phyloP scores from a whole-genome alignment of 2,329 filamentous ascomycete genomes.

The Pestalotiopsis sp. region DNA sequence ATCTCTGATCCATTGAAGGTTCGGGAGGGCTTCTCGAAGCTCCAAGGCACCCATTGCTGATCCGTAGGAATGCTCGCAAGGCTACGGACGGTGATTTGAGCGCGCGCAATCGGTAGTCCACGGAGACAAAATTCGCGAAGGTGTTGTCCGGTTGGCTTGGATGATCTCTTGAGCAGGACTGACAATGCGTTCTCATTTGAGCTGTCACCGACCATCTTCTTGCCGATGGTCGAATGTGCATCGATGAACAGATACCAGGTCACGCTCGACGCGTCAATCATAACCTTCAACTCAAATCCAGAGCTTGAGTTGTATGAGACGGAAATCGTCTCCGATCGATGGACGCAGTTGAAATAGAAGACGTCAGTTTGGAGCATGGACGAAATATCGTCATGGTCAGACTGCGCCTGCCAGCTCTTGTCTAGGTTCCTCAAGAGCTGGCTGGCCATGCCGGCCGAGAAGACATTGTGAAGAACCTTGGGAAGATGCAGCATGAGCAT shows the following conservation, averaged over 20 bases:
- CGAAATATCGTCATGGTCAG: background rate
- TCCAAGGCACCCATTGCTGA: slow-evolving; percentile 19
- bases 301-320: slow-evolving; percentile 23
- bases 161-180: background rate
- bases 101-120: slow-evolving; percentile 9
- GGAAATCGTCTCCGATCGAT: slow-evolving; percentile 27
- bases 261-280: slow-evolving; percentile 19
- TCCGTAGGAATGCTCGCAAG: slow-evolving; percentile 10
- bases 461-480: background rate
- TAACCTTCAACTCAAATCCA: slow-evolving; percentile 22
- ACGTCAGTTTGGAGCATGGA: background rate
- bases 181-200: background rate
- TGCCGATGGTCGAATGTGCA: slow-evolving; percentile 13
- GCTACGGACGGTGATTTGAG: slow-evolving; percentile 13
- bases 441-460: background rate
- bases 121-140: background rate
- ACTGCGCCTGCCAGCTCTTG: background rate
- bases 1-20: background rate
- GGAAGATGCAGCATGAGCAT: slow-evolving; percentile 6
- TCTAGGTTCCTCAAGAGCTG: background rate
- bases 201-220: background rate
- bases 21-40: slow-evolving; percentile 11
- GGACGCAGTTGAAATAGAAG: slow-evolving; percentile 25
- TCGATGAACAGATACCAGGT: slow-evolving; percentile 28
- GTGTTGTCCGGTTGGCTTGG: background rate